phyloP scores from a whole-genome alignment of 179 eudicot species.

The Monotropa hypopitys region DNA sequence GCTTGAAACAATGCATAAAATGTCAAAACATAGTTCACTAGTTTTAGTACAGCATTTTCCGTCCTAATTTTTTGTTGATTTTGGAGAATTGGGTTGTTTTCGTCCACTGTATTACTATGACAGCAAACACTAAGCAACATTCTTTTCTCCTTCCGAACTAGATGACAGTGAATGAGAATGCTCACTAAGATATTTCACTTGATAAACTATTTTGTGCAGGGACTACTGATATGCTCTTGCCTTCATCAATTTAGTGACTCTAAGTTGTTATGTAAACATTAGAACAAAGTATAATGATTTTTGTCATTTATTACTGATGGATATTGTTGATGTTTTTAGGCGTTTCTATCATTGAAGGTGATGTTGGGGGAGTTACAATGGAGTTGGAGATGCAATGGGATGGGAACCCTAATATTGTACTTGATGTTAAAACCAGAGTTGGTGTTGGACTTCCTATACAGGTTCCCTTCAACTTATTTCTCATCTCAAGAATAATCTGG shows the following conservation, averaged over 20 bases:
- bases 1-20: background rate
- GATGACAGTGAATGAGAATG: background rate
- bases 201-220: background rate
- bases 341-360: slow-evolving; percentile 50
- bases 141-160: background rate
- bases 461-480: slow-evolving; percentile 20
- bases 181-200: background rate
- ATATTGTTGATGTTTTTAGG: slow-evolving; percentile 28
- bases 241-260: background rate
- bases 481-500: background rate
- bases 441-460: slow-evolving; percentile 74
- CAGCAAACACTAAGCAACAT: background rate
- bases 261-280: background rate
- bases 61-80: background rate
- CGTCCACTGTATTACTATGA: background rate
- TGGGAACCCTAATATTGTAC: slow-evolving; percentile 65
- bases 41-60: background rate
- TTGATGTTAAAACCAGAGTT: slow-evolving; percentile 58
- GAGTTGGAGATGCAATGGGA: slow-evolving; percentile 91
- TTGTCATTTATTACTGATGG: background rate
- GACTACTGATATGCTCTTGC: background rate
- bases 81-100: background rate
- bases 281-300: background rate
- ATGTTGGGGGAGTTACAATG: slow-evolving; percentile 49
- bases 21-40: background rate